Percentiles rank a stretch among this genome's conserved stretches.
phyloP scores from a whole-genome alignment of 2,329 filamentous ascomycete species.

The Amphichorda felina region DNA sequence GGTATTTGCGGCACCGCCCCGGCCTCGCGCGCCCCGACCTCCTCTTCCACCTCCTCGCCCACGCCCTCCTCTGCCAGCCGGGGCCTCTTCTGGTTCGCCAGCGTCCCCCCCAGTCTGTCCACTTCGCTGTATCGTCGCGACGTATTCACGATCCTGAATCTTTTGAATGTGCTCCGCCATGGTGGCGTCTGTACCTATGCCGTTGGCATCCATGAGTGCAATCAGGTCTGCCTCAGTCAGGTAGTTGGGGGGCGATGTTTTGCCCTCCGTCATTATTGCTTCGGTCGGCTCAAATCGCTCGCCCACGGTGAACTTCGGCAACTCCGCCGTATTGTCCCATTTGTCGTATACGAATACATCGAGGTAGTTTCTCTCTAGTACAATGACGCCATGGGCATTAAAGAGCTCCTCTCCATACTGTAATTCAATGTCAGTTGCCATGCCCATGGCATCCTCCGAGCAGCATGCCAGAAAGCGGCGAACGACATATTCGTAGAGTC shows the following conservation, averaged over 20 bases:
- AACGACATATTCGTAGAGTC: slow-evolving; percentile 85
- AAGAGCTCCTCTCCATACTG: slow-evolving; percentile 76
- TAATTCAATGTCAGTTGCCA: slow-evolving; percentile 75
- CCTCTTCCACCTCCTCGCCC: slow-evolving; percentile 27
- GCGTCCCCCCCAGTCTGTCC: slow-evolving; percentile 22
- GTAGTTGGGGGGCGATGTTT: slow-evolving; percentile 74
- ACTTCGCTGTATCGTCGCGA: slow-evolving; percentile 45
- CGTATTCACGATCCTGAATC: slow-evolving; percentile 85
- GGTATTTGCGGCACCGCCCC: slow-evolving; percentile 28
- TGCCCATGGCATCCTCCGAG: slow-evolving; percentile 82
- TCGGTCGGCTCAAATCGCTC: slow-evolving; percentile 82
- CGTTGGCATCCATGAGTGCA: slow-evolving; percentile 94
- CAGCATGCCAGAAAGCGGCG: slow-evolving; percentile 92
- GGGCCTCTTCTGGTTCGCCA: slow-evolving; percentile 23
- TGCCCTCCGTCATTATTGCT: slow-evolving; percentile 81
- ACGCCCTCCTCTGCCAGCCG: slow-evolving; percentile 32
- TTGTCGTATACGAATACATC: slow-evolving; percentile 95
- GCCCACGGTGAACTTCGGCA: slow-evolving; percentile 68
- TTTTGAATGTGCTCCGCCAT: slow-evolving; percentile 99
- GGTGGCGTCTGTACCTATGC: slow-evolving; percentile 94
- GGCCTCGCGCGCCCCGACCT: slow-evolving; percentile 24
- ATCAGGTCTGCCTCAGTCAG: slow-evolving; percentile 94
- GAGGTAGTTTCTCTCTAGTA: slow-evolving; percentile 82
- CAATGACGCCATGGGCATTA: slow-evolving; percentile 69
- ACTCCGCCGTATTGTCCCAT: slow-evolving; percentile 77